phyloP scores from a whole-genome alignment of 225 moss, liverwort and hornwort genomes.

The Asterella californica region DNA sequence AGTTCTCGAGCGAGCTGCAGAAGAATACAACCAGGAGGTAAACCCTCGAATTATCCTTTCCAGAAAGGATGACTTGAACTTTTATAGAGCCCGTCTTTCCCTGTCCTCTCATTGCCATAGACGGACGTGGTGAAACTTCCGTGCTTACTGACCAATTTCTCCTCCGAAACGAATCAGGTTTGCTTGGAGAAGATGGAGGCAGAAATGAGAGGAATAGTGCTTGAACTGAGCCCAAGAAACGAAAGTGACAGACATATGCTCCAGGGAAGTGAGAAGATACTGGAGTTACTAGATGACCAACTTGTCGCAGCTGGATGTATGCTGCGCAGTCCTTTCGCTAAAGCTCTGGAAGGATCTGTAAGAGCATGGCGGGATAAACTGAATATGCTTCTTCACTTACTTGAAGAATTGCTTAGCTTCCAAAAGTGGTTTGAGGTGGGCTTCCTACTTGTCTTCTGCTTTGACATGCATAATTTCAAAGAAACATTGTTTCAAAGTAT shows the following conservation, averaged over 20 bases:
- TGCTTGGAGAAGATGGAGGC: constrained; percentile 60
- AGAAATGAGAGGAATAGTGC: constrained; percentile 44
- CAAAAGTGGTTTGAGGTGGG: constrained; percentile 51
- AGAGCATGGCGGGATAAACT: constrained; percentile 51
- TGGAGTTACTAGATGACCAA: constrained; percentile 49
- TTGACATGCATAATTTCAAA: background rate
- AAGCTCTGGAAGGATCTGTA: constrained; percentile 48
- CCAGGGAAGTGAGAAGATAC: constrained; percentile 37
- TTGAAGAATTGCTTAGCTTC: constrained; percentile 46
- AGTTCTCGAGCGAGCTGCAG: constrained; percentile 46
- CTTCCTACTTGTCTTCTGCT: background rate
- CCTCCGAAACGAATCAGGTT: constrained; percentile 23
- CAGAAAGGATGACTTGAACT: background rate
- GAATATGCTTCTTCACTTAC: constrained; percentile 33
- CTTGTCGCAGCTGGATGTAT: constrained; percentile 53
- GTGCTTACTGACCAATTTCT: background rate
- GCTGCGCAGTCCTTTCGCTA: constrained; percentile 54
- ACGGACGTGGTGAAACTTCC: background rate
- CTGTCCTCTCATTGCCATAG: background rate
- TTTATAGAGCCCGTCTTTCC: background rate
- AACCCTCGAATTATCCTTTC: background rate
- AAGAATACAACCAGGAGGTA: constrained; percentile 58
- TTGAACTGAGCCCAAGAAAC: constrained; percentile 33
- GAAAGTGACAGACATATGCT: constrained; percentile 32
- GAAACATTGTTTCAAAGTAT: background rate